Evolutionary conservation across 306 rosid species (phyloP).

Genomic region (Inga leiocalycina): DNA sequence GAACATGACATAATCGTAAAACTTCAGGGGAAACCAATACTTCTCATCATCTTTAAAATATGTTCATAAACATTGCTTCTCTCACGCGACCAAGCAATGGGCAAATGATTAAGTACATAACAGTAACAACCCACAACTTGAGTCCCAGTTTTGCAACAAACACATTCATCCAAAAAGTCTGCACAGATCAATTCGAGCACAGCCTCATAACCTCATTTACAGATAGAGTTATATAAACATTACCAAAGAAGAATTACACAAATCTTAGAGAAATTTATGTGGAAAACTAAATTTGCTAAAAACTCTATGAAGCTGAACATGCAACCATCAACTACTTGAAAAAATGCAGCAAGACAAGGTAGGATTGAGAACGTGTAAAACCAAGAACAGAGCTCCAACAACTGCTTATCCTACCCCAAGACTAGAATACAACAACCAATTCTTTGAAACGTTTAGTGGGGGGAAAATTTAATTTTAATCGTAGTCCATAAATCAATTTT

Average conservation of each 20-base stretch:
- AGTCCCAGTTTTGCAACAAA: not conserved
- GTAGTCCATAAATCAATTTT: not conserved
- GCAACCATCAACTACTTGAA: not conserved
- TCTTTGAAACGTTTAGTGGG: not conserved
- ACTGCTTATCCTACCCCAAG: not conserved
- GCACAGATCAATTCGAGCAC: not conserved
- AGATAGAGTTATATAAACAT: not conserved
- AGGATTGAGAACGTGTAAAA: not conserved
- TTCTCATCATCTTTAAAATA: not conserved
- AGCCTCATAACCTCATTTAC: not conserved
- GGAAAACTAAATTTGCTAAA: not conserved
- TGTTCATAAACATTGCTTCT: not conserved
- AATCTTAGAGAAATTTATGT: not conserved
- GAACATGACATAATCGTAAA: not conserved
- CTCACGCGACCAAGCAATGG: not conserved
- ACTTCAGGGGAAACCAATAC: not conserved
- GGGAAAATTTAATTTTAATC: not conserved
- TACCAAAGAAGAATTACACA: not conserved
- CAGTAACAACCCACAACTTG: not conserved
- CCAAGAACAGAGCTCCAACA: not conserved
- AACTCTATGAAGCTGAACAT: not conserved
- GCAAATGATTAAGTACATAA: not conserved
- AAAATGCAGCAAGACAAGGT: not conserved
- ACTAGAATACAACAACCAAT: not conserved
- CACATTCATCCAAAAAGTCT: not conserved